Evolutionary conservation across 208 protist genomes (phyloP).

Genomic region (Crithidia fasciculata): DNA sequence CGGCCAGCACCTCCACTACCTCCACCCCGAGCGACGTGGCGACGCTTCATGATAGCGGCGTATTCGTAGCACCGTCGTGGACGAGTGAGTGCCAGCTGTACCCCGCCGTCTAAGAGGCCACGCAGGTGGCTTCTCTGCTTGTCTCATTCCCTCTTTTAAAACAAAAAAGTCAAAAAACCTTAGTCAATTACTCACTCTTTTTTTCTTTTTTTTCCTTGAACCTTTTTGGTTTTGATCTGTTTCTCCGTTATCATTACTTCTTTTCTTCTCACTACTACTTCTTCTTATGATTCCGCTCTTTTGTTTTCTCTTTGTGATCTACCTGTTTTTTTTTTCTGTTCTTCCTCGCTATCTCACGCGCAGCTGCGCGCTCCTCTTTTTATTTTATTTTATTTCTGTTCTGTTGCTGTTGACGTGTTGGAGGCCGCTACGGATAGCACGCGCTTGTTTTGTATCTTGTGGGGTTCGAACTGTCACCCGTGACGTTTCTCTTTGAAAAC

Average conservation of each 20-base stretch:
- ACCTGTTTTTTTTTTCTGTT: conserved; percentile 1
- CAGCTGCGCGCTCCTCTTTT: background rate
- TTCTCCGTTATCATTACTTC: conserved; percentile 1
- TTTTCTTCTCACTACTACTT: conserved; percentile 6
- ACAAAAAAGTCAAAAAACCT: no score
- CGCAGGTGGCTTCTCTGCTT: background rate
- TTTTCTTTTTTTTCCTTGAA: background rate
- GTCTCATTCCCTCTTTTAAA: background rate
- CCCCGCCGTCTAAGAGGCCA: conserved; percentile 15
- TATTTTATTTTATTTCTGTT: background rate
- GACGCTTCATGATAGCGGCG: background rate
- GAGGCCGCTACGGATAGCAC: no score
- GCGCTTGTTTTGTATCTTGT: no score
- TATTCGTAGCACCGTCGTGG: conserved; percentile 23
- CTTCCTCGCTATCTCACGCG: background rate
- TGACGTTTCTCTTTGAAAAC: no score
- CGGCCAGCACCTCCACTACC: conserved; percentile 26
- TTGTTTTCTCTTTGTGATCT: background rate
- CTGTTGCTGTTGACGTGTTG: no score
- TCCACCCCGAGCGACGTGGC: conserved; percentile 21
- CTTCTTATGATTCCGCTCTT: background rate
- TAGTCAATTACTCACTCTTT: background rate
- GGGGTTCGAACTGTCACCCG: no score
- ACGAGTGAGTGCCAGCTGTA: conserved; percentile 42
- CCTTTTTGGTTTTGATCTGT: conserved; percentile 10